Conservation (phyloP, 2,329 filamentous ascomycete species). For the Blastomyces parvus region DNA sequence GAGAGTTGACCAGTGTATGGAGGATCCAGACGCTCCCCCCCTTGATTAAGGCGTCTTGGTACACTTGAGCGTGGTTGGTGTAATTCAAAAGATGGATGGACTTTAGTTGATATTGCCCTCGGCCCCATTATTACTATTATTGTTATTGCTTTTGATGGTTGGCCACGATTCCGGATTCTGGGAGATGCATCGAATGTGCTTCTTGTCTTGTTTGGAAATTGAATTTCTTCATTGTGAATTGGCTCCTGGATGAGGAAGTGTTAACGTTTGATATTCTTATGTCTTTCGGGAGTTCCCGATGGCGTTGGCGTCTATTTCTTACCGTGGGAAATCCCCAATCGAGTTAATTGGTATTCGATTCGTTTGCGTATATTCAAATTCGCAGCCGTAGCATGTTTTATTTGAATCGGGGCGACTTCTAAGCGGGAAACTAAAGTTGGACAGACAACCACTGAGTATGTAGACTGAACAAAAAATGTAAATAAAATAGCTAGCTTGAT, state of each 20-base stretch:
- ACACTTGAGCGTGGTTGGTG: neutral
- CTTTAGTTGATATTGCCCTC: neutral
- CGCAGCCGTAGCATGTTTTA: neutral
- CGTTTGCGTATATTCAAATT: neutral
- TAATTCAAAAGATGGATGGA: neutral
- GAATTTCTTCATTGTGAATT: neutral
- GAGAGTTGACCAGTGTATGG: conserved; percentile 58
- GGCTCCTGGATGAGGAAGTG: neutral
- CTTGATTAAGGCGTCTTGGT: conserved; percentile 3
- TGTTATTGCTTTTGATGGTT: neutral
- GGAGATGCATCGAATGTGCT: neutral
- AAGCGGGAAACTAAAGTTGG: neutral
- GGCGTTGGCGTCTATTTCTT: neutral
- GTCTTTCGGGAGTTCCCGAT: neutral
- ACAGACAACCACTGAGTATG: neutral
- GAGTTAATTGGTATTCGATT: neutral
- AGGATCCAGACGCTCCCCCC: conserved; percentile 50
- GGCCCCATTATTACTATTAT: neutral
- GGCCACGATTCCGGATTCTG: neutral
- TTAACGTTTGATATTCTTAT: neutral
- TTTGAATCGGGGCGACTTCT: too few relatives aligned
- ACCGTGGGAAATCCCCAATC: neutral
- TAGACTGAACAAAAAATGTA: neutral
- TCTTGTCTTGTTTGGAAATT: neutral
- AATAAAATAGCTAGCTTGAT: too few relatives aligned